These are phyloP conservation scores for Dalechampia spathulata DNA, from an alignment of 441 rosid species.

Conservation along the genomic window DNA sequence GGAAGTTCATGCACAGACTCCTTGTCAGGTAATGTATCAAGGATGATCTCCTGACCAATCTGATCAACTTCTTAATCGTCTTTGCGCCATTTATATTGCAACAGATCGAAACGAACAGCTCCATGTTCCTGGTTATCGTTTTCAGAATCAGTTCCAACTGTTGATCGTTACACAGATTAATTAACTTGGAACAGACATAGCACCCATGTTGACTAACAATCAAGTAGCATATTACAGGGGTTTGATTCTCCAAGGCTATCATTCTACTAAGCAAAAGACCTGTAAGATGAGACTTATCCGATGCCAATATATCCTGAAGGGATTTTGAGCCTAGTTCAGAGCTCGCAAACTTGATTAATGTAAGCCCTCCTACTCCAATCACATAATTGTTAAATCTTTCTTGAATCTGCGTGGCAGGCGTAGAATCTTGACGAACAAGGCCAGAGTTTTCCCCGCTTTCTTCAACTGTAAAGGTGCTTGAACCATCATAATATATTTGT, in stretches of 20 bases:
- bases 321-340: not conserved
- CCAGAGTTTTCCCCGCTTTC: no score
- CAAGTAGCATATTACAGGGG: conserved; percentile 15
- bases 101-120: not conserved
- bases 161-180: conserved; percentile 11
- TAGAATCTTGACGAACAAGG: not conserved
- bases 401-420: not conserved
- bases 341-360: not conserved
- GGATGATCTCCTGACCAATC: conserved; percentile 13
- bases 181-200: conserved; percentile 17
- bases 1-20: conserved; percentile 7
- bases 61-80: conserved; percentile 22
- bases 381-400: no score
- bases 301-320: conserved; percentile 7
- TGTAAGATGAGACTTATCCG: not conserved
- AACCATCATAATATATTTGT: not conserved
- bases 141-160: conserved; percentile 9
- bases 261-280: conserved; percentile 8
- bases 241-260: not conserved
- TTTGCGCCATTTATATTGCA: conserved; percentile 7
- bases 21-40: not conserved
- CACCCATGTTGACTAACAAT: conserved; percentile 18
- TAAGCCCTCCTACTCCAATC: no score
- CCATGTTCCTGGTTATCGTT: not conserved
- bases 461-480: not conserved